phyloP scores from a whole-genome alignment of 305 asterid species.

The Withania somnifera region DNA sequence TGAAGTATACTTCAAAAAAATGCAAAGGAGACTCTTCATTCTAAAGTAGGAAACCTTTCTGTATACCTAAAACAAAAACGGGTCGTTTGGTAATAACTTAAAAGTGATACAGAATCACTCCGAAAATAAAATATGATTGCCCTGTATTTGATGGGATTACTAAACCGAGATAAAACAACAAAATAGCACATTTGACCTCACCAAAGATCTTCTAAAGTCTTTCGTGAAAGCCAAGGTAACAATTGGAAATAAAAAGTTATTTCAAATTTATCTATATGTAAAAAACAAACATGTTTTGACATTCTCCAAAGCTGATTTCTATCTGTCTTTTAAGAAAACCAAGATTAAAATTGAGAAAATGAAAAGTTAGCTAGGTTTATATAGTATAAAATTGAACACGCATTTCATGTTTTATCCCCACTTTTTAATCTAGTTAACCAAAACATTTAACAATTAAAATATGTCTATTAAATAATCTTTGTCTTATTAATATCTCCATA shows the following conservation, averaged over 20 bases:
- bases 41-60: not conserved
- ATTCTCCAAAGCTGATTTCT: not conserved
- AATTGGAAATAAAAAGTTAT: not conserved
- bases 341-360: not conserved
- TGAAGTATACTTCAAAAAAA: not conserved
- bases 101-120: no score
- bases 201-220: not conserved
- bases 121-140: not conserved
- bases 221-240: not conserved
- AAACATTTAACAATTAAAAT: not conserved
- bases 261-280: not conserved
- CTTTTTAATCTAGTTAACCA: not conserved
- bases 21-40: not conserved
- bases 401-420: not conserved
- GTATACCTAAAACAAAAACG: not conserved
- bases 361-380: not conserved
- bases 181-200: not conserved
- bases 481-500: not conserved
- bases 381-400: not conserved
- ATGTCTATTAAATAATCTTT: no score
- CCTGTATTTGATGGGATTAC: not conserved
- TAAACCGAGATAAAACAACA: not conserved
- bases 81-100: not conserved
- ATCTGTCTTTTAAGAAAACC: no score
- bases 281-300: not conserved